Base-by-base conservation (phyloP, 495 filamentous ascomycete species). In the Neurospora tetraspora region DNA sequence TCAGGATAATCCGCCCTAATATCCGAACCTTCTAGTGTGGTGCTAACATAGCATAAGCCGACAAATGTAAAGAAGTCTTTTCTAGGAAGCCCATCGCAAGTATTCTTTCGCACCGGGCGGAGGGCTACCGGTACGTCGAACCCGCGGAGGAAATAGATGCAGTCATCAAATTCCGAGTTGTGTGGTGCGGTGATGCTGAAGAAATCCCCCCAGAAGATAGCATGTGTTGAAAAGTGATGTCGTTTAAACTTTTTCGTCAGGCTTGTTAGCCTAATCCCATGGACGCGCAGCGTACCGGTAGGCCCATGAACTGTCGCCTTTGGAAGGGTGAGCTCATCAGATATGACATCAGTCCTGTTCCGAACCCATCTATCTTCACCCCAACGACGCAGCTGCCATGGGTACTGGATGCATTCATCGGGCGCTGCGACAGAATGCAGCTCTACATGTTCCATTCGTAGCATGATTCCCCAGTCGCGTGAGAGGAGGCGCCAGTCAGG, bases 401-500 rank as follows among this genome's bases (percentile, higher is more conserved):
- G 70, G 12, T 12, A 68, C 42, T 47, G 38, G n/a, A 20, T 59
- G 34, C 11, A 39, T 39, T 59, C 16, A 39, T 12, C 20, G 31
- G 68, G 71, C 18, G 45, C 69, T 9, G 14, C 4, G 12, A 12
- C 23, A 18, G 69, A 61, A 40, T 75, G 71, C 27, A 65, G 23
- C 27, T 65, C 53, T 31, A 73, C 59, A 23, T 40, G 20, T 5
- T 59, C 20, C 14, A 72, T 69, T 18, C 53, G 71, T 9, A 72
- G 61, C 72, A 76, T 74, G 47, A 76, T 69, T 39, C 39, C 69
- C 74, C 73, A 76, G 69, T 74, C 70, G 11, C 34, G 61, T 20
- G 74, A 74, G 16, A 76, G 47, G 10, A 74, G 12, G 5, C 69
- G 39, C 73, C 75, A 78, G 70, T 78, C 71, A 6, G 77, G 75